phyloP scores from a whole-genome alignment of 2,329 filamentous ascomycete genomes.

The Paramyrothecium roridum region DNA sequence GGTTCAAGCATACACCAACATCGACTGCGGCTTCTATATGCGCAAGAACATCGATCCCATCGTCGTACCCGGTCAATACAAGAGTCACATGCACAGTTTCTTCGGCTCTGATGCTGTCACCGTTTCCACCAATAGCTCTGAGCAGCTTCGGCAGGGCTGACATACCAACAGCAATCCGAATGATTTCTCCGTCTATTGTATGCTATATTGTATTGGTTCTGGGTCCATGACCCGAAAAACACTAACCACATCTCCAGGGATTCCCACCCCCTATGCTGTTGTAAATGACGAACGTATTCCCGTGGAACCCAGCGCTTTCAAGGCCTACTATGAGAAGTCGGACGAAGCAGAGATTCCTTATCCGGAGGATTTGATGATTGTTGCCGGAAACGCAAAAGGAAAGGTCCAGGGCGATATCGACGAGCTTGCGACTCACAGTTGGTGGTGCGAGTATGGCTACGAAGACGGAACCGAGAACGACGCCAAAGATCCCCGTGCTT shows the following conservation, averaged over 20 bases:
- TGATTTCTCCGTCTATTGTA: constrained; percentile 1
- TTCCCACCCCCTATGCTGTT: constrained; percentile 3
- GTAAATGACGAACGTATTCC: background rate
- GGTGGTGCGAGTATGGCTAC: background rate
- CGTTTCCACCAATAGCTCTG: background rate
- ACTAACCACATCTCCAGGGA: background rate
- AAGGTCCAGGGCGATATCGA: constrained; percentile 9
- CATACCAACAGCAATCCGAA: constrained; percentile 1
- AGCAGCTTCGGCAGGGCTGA: background rate
- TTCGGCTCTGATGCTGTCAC: constrained; percentile 24
- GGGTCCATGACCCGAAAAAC: no score
- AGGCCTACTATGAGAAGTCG: constrained; percentile 1
- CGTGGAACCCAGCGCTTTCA: background rate
- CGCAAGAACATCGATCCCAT: constrained; percentile 24
- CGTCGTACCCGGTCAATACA: constrained; percentile 20
- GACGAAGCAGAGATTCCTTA: background rate
- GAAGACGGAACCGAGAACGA: constrained; percentile 1
- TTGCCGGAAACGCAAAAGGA: background rate
- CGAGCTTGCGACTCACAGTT: constrained; percentile 7
- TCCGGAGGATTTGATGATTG: background rate
- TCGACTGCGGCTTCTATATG: constrained; percentile 18
- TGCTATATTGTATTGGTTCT: constrained; percentile 11
- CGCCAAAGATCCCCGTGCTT: constrained; percentile 17
- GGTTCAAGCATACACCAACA: constrained; percentile 19
- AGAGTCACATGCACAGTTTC: constrained; percentile 24